These are phyloP conservation scores for Xerocomus nothofagi DNA, from an alignment of 1,284 basidiomycete species.

Conservation along the genomic window DNA sequence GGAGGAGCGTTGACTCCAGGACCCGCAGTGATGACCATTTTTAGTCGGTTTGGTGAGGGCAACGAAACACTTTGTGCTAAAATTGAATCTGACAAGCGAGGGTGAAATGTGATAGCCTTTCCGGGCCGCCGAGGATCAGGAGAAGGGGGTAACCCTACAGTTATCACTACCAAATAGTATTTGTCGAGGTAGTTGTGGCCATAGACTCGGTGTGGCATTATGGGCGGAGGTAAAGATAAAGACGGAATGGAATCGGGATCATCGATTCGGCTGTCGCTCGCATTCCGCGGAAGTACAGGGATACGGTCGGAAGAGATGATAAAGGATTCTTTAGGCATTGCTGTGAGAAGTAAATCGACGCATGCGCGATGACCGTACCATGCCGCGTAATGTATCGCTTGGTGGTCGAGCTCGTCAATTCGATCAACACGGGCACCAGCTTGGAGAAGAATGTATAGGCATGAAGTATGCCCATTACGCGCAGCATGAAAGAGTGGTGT, in stretches of 20 bases:
- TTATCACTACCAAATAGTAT: slow-evolving; percentile 84
- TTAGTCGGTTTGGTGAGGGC: slow-evolving; percentile 80
- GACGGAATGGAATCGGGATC: slow-evolving; percentile 91
- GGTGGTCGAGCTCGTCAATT: slow-evolving; percentile 84
- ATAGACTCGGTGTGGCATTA: slow-evolving; percentile 93
- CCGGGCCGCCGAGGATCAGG: slow-evolving; percentile 27
- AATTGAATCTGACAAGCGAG: slow-evolving; percentile 65
- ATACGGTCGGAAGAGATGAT: slow-evolving; percentile 11
- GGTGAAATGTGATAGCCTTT: slow-evolving; percentile 61
- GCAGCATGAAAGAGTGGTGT: slow-evolving; percentile 97
- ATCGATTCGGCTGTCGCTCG: slow-evolving; percentile 33
- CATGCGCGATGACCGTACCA: slow-evolving; percentile 94
- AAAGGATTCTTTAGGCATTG: slow-evolving; percentile 31
- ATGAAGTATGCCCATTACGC: slow-evolving; percentile 80
- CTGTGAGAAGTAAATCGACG: slow-evolving; percentile 71
- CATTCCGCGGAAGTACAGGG: slow-evolving; percentile 15
- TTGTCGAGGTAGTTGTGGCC: slow-evolving; percentile 92
- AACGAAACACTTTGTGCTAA: slow-evolving; percentile 47
- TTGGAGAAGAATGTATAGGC: slow-evolving; percentile 76
- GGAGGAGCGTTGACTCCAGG: slow-evolving; percentile 83
- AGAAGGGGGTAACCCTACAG: slow-evolving; percentile 69
- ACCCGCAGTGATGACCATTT: slow-evolving; percentile 86
- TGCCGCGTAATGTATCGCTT: slow-evolving; percentile 92
- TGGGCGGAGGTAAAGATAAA: slow-evolving; percentile 93
- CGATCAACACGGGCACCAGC: slow-evolving; percentile 76